Evolutionary conservation across 177 flowering plant species (phyloP).

Genomic region (Tripterygium wilfordii): DNA sequence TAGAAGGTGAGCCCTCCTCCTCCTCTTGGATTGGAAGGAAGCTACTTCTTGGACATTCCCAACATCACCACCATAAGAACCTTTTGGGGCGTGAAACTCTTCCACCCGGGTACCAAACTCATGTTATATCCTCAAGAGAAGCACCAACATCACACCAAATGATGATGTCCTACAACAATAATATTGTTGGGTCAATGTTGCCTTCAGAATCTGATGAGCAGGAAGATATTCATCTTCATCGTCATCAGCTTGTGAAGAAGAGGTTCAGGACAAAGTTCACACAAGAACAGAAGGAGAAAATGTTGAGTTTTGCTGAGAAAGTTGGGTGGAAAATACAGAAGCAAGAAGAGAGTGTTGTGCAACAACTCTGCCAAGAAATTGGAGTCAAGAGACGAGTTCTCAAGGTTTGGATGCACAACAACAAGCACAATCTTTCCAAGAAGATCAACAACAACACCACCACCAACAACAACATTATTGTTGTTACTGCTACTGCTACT

Average conservation of each 20-base stretch:
- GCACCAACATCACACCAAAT: slow-evolving; percentile 35
- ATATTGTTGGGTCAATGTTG: slow-evolving; percentile 17
- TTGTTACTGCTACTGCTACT: slow-evolving; percentile 3
- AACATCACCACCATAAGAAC: slow-evolving; percentile 41
- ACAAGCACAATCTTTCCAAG: slow-evolving; percentile 51
- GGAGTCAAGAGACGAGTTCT: slow-evolving; percentile 54
- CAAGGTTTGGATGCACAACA: slow-evolving; percentile 64
- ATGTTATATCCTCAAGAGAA: slow-evolving; percentile 32
- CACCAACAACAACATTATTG: too few relatives aligned
- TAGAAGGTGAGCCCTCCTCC: slow-evolving; percentile 38
- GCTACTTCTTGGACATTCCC: slow-evolving; percentile 37
- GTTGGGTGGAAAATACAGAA: slow-evolving; percentile 56
- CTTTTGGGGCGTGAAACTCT: slow-evolving; percentile 24
- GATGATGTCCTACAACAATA: slow-evolving; percentile 37
- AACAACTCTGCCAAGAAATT: slow-evolving; percentile 51
- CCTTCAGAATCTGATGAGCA: slow-evolving; percentile 47
- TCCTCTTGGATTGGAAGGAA: slow-evolving; percentile 36
- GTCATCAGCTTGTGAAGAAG: slow-evolving; percentile 26
- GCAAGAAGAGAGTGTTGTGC: slow-evolving; percentile 48
- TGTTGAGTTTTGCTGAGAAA: slow-evolving; percentile 46
- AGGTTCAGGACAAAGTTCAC: slow-evolving; percentile 52
- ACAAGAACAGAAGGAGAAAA: slow-evolving; percentile 54
- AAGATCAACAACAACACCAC: slow-evolving; percentile 14
- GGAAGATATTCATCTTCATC: slow-evolving; percentile 5
- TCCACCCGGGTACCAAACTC: slow-evolving; percentile 42